phyloP scores from a whole-genome alignment of 345 rosid genomes.

The Syzygium aromaticum region DNA sequence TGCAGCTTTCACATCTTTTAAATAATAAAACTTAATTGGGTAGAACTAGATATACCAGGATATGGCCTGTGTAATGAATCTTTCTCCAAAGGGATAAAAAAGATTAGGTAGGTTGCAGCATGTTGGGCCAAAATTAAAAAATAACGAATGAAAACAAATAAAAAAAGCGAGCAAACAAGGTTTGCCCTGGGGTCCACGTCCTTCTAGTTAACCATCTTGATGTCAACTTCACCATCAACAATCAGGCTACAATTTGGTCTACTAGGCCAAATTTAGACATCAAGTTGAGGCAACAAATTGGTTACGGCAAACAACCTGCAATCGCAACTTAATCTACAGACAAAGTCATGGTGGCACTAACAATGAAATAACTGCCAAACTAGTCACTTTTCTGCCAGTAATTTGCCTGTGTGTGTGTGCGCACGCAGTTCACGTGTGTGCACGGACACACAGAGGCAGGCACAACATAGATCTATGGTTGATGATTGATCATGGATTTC shows the following conservation, averaged over 20 bases:
- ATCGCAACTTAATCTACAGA: not conserved
- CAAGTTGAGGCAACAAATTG: not conserved
- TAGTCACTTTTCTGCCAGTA: not conserved
- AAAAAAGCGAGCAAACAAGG: not conserved
- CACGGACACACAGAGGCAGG: not conserved
- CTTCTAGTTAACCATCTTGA: not conserved
- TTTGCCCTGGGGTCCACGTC: not conserved
- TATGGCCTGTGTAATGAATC: not conserved
- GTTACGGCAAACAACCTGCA: not conserved
- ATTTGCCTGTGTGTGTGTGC: accelerated
- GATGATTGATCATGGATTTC: not conserved
- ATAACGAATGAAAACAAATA: not conserved
- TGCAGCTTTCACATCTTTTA: not conserved
- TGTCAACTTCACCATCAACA: not conserved
- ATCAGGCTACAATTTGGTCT: not conserved
- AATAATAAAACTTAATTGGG: not conserved
- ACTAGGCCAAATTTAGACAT: not conserved
- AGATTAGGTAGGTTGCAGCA: not conserved
- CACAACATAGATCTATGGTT: not conserved
- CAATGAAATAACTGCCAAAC: not conserved
- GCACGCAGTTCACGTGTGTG: accelerated
- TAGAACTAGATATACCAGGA: not conserved
- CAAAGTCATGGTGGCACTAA: not conserved
- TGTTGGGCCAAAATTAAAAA: not conserved
- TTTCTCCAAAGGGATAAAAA: not conserved